Conservation (phyloP, 345 rosid genomes). For the Kernera saxatilis region DNA sequence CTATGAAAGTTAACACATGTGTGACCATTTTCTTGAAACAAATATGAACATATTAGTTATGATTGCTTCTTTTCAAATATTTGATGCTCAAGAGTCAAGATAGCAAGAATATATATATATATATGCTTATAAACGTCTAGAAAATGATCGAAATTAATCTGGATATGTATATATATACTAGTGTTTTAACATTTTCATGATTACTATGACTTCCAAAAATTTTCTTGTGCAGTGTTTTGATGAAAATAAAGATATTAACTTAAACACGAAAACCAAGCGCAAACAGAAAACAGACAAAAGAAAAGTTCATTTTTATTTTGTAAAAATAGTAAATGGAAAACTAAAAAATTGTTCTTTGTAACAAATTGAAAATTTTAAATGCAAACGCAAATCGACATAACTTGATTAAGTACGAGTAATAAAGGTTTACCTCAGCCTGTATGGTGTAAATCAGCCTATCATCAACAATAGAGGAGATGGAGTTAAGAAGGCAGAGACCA, state of each 20-base stretch:
- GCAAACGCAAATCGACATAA: not conserved
- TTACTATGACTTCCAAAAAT: not conserved
- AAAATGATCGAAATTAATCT: not conserved
- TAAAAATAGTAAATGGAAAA: not conserved
- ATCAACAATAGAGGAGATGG: constrained; percentile 48
- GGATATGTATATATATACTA: not conserved
- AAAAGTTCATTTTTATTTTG: not conserved
- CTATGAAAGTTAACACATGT: not conserved
- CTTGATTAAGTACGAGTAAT: not conserved
- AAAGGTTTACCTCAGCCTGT: constrained; percentile 45
- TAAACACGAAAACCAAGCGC: not conserved
- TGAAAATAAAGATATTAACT: not conserved
- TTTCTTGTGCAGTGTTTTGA: not conserved
- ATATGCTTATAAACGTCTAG: not conserved
- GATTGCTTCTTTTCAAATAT: not conserved
- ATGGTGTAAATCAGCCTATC: constrained; percentile 42
- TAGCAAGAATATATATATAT: not conserved
- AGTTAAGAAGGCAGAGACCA: constrained; percentile 45
- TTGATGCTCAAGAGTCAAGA: not conserved
- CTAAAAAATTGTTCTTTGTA: not conserved
- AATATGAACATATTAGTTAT: not conserved
- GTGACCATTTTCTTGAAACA: not conserved
- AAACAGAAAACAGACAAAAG: not conserved
- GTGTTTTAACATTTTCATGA: not conserved
- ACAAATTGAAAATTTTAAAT: not conserved